These are phyloP conservation scores for Coemansia guatemalensis DNA, from an alignment of 192 early-diverging fungal genomes.

Conservation along the genomic window DNA sequence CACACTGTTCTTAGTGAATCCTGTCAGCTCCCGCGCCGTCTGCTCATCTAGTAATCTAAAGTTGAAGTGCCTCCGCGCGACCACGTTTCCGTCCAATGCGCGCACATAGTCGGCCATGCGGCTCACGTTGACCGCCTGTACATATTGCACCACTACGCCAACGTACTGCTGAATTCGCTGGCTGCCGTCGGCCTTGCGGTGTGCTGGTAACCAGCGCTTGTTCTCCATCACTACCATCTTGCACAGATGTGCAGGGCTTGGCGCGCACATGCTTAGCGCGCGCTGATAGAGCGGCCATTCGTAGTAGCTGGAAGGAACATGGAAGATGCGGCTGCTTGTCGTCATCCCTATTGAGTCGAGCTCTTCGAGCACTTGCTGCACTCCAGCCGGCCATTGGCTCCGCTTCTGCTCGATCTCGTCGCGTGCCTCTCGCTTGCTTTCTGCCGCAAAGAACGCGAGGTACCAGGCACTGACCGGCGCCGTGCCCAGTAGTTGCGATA, in stretches of 20 bases:
- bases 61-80: constrained; percentile 77
- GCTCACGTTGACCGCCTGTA: constrained; percentile 59
- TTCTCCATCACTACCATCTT: constrained; percentile 90
- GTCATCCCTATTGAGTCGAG: constrained; percentile 12
- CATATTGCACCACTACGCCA: constrained; percentile 68
- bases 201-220: constrained; percentile 62
- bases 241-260: constrained; percentile 79
- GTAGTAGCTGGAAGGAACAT: constrained; percentile 78
- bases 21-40: constrained; percentile 65
- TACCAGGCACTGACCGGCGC: constrained; percentile 17
- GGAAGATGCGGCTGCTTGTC: constrained; percentile 58
- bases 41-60: constrained; percentile 69
- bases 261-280: constrained; percentile 66
- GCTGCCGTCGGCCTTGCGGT: too few relatives aligned
- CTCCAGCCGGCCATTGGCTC: constrained; percentile 6
- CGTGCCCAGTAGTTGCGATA: constrained; percentile 17
- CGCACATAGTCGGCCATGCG: constrained; percentile 68
- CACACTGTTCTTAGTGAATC: constrained; percentile 69
- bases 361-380: constrained; percentile 16
- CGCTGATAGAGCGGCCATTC: constrained; percentile 72
- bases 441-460: constrained; percentile 11
- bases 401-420: neutral
- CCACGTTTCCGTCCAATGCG: constrained; percentile 42
- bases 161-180: constrained; percentile 51
- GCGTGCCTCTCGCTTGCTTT: neutral